Evolutionary conservation across 1,284 basidiomycete species (phyloP), one percentile per base, ranked within the genome.

Genomic region (Microbotryum violaceum): DNA sequence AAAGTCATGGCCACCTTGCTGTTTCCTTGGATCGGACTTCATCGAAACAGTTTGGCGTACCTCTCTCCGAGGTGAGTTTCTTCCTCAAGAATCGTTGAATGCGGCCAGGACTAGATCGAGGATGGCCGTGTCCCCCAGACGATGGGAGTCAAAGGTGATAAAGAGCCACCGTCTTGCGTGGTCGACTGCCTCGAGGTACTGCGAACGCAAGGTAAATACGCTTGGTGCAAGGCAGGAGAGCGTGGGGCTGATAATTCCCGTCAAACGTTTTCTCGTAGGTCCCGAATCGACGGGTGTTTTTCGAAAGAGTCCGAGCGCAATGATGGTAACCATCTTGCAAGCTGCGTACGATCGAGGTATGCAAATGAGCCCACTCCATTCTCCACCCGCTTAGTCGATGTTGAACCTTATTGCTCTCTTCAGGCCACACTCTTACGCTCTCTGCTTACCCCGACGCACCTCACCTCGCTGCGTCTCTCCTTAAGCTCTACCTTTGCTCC

Each of bases 401-500:
- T 8, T 49, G 4, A 20, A 21, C 4, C n/a, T 6, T 3, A 4
- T 45, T 27, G 5, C 23, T 33, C 25, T n/a, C 12, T 18, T n/a
- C 44, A 58, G 57, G 55, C 0, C 64, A 71, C 27, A 65, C 61
- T 12, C 55, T 70, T 48, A 33, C 58, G 18, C 66, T 72, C 29
- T 7, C 54, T 4, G 2, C 58, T 21, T 49, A 56, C 16, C 60
- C 68, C n/a, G 70, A 71, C 27, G 54, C 56, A 1, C 55, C 68
- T 0, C 62, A 67, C 33, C 59, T 71, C 47, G 63, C 70, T 33
- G 66, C 70, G 0, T 70, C 70, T 0, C 57, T 71, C 4, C 49
- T 72, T 37, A 70, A 70, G 49, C 53, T 48, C 21, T 69, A 63
- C 52, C 56, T 72, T 2, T 58, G 64, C 16, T 25, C 21, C 0